A percentile compares a stretch with the other conserved stretches of the same genome.
These are phyloP conservation scores for Hypoxylon fuscum DNA, from an alignment of 495 filamentous ascomycete species.

Conservation along the genomic window DNA sequence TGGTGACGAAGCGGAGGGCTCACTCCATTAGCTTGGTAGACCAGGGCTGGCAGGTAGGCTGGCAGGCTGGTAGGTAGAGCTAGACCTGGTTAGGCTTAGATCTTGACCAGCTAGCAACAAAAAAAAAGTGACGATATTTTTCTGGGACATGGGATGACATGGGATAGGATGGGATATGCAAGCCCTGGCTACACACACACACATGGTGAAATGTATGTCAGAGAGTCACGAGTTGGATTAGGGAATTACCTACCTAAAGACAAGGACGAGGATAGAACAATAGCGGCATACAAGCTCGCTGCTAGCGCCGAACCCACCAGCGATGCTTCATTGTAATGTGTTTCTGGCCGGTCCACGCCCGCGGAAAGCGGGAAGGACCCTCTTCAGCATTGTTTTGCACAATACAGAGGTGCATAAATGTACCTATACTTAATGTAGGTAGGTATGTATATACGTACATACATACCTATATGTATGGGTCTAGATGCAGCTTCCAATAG, in stretches of 20 bases:
- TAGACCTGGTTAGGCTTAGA: constrained; percentile 30
- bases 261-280: constrained; percentile 17
- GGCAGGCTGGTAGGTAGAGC: too few relatives aligned
- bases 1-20: constrained; percentile 40
- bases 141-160: background rate
- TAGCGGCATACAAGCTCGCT: constrained; percentile 29
- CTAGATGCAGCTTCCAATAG: constrained; percentile 6
- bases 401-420: background rate
- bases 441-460: background rate
- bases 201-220: constrained; percentile 21
- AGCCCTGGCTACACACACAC: constrained; percentile 10
- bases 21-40: constrained; percentile 31
- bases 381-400: constrained; percentile 18
- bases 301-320: constrained; percentile 34
- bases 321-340: constrained; percentile 7
- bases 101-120: constrained; percentile 23
- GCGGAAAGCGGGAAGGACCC: constrained; percentile 43
- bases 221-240: constrained; percentile 1
- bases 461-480: background rate
- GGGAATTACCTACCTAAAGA: background rate
- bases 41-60: too few relatives aligned
- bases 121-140: constrained; percentile 18
- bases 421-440: background rate
- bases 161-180: constrained; percentile 4
- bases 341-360: constrained; percentile 38